Percentiles rank a stretch among this genome's conserved stretches.
phyloP scores from a whole-genome alignment of 345 rosid genomes.

The Moringa oleifera region DNA sequence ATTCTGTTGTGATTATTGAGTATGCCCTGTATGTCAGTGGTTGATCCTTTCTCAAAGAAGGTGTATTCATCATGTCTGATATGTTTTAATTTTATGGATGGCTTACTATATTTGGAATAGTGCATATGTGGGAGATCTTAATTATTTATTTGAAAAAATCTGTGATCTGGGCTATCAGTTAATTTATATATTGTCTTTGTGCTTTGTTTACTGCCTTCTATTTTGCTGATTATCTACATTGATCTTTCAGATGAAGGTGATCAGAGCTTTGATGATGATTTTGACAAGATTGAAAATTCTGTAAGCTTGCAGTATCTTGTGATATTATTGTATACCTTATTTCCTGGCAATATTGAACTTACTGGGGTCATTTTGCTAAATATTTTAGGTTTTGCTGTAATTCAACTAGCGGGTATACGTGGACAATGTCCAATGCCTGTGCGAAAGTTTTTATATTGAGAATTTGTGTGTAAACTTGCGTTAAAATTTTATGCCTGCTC shows the following conservation, averaged over 20 bases:
- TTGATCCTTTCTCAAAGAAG: not conserved
- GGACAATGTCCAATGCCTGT: too few species aligned
- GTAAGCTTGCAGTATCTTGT: slow-evolving; percentile 39
- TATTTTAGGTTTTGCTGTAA: not conserved
- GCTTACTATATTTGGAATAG: too few species aligned
- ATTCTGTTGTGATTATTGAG: not conserved
- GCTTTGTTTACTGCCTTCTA: not conserved
- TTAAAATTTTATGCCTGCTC: slow-evolving; percentile 6
- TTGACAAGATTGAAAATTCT: slow-evolving; percentile 82
- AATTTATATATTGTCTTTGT: not conserved
- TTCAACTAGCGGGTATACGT: too few species aligned
- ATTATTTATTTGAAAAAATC: too few species aligned
- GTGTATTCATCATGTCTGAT: not conserved
- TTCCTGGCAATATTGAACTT: too few species aligned
- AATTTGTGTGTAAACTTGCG: not conserved
- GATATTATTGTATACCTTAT: not conserved
- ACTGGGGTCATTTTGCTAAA: too few species aligned
- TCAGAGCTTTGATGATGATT: slow-evolving; percentile 73
- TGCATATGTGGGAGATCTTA: too few species aligned
- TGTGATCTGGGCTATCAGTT: not conserved
- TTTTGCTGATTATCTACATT: slow-evolving; percentile 7
- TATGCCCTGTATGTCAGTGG: not conserved
- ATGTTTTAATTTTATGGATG: not conserved
- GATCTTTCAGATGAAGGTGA: slow-evolving; percentile 56
- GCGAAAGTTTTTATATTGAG: not conserved